These are phyloP conservation scores for Metarhizium anisopliae DNA, from an alignment of 2,329 filamentous ascomycete species.

Conservation along the genomic window DNA sequence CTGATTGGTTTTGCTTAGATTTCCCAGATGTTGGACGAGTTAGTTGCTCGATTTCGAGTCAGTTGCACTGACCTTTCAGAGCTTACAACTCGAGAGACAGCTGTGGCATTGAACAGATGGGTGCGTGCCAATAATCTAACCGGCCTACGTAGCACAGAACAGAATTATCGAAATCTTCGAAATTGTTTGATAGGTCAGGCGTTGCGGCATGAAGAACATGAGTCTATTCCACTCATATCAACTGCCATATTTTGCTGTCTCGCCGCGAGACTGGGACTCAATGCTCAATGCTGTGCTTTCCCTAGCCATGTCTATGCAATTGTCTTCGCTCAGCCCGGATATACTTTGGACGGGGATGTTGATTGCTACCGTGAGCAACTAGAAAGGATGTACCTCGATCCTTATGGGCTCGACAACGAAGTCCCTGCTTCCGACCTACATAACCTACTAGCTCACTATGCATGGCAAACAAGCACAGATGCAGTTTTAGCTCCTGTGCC, in stretches of 20 bases:
- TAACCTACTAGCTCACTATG: too few species aligned
- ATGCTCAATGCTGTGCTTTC: slow-evolving; percentile 71
- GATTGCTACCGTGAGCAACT: too few species aligned
- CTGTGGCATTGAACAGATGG: slow-evolving; percentile 59
- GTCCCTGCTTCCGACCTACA: too few species aligned
- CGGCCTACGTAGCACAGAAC: slow-evolving; percentile 55
- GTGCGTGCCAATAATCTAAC: slow-evolving; percentile 59
- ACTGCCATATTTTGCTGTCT: slow-evolving; percentile 79
- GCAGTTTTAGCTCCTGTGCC: slow-evolving; percentile 55
- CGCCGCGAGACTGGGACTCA: slow-evolving; percentile 63
- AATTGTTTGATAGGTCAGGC: slow-evolving; percentile 86
- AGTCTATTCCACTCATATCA: slow-evolving; percentile 78
- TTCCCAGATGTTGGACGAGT: slow-evolving; percentile 52
- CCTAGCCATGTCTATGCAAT: slow-evolving; percentile 84
- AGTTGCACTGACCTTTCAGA: slow-evolving; percentile 43
- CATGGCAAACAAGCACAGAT: slow-evolving; percentile 26
- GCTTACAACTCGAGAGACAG: slow-evolving; percentile 56
- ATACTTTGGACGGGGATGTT: too few species aligned
- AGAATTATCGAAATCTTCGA: slow-evolving; percentile 67
- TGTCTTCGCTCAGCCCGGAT: slow-evolving; percentile 52
- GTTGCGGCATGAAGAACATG: slow-evolving; percentile 61
- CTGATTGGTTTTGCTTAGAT: slow-evolving; percentile 33
- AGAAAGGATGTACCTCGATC: too few species aligned
- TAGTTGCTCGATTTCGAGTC: slow-evolving; percentile 47
- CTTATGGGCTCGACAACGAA: too few species aligned